These are phyloP conservation scores for Botryotinia convoluta DNA, from an alignment of 2,329 filamentous ascomycete species.

Conservation along the genomic window DNA sequence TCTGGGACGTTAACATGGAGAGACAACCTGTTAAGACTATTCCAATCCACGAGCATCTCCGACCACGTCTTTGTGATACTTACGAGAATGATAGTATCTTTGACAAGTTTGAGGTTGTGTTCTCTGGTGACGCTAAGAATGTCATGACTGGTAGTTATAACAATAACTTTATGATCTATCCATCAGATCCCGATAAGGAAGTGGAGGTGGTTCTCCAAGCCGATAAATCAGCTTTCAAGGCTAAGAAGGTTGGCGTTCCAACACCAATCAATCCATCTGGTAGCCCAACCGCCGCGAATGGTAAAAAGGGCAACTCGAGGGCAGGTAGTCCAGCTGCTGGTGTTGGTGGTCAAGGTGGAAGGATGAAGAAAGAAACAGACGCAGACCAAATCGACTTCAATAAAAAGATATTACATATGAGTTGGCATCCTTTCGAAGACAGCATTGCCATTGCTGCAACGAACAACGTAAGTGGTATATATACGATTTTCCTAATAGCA, in stretches of 20 bases:
- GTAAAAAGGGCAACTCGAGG: conserved; percentile 85
- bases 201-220: conserved; percentile 96
- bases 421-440: conserved; percentile 99
- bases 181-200: conserved; percentile 91
- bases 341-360: conserved; percentile 72
- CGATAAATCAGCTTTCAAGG: conserved; percentile 99
- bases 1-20: conserved; percentile 99
- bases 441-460: conserved; percentile 99
- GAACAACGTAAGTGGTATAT: conserved; percentile 77
- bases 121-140: conserved; percentile 96
- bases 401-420: conserved; percentile 99
- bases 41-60: conserved; percentile 94
- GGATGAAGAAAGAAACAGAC: conserved; percentile 99
- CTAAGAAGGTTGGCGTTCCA: conserved; percentile 97
- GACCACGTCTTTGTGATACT: conserved; percentile 91
- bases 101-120: conserved; percentile 99
- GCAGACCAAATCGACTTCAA: conserved; percentile 99
- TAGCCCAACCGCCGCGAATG: conserved; percentile 66
- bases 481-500: not conserved
- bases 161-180: conserved; percentile 99
- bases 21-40: conserved; percentile 96
- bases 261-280: conserved; percentile 88
- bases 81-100: conserved; percentile 99
- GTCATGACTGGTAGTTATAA: conserved; percentile 99
- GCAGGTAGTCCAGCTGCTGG: conserved; percentile 81